These are phyloP conservation scores for Fraxinus excelsior DNA, from an alignment of 257 asterid genomes.

Conservation along the genomic window DNA sequence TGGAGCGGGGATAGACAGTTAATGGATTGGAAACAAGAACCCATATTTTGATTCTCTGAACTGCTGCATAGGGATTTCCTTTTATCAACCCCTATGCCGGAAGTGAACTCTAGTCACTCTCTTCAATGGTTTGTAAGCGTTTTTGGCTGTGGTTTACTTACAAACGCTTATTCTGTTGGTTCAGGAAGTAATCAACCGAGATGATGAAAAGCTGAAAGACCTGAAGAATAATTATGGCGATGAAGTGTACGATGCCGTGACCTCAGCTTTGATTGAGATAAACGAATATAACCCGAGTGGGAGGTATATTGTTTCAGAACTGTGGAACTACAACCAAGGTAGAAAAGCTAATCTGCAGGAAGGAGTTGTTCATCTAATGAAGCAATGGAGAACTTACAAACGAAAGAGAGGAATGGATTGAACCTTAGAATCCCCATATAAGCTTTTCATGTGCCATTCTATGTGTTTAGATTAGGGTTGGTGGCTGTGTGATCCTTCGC, in stretches of 20 bases:
- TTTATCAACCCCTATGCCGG: too few relatives aligned
- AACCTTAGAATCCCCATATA: conserved; percentile 1
- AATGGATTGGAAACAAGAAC: not conserved
- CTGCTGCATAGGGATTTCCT: too few relatives aligned
- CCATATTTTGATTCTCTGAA: not conserved
- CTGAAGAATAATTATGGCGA: conserved; percentile 56
- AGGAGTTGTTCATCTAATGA: conserved; percentile 60
- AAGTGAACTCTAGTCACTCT: too few relatives aligned
- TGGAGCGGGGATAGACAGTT: not conserved
- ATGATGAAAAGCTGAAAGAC: conserved; percentile 73
- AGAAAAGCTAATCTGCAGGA: conserved; percentile 73
- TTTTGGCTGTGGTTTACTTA: conserved; percentile 13
- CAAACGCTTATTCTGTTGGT: conserved; percentile 30
- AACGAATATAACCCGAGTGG: conserved; percentile 91
- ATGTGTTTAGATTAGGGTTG: not conserved
- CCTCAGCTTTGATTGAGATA: conserved; percentile 58
- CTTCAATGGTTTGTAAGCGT: not conserved
- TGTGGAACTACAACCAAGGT: conserved; percentile 72
- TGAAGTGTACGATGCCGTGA: conserved; percentile 65
- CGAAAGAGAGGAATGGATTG: conserved; percentile 38
- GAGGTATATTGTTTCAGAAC: conserved; percentile 58
- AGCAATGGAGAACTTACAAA: conserved; percentile 49
- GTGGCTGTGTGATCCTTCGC: not conserved
- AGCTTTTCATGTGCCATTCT: conserved; percentile 14
- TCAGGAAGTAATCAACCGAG: conserved; percentile 63